phyloP scores from a whole-genome alignment of 768 basidiomycete genomes.

The Holtermanniella nyarrowii region DNA sequence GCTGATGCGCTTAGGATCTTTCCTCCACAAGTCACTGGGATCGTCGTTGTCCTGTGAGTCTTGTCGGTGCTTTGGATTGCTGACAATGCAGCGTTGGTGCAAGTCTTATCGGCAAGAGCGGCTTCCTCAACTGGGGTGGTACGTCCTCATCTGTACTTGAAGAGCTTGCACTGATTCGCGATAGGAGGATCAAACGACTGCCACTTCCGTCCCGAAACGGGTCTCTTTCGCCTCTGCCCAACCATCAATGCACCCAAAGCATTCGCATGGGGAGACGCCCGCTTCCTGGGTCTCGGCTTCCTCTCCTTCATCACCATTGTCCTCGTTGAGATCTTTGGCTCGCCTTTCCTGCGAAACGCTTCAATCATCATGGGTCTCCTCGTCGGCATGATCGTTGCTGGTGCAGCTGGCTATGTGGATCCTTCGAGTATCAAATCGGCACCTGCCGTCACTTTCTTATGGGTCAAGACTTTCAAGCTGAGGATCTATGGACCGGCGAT shows the following conservation, averaged over 20 bases:
- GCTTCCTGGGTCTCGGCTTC: slow-evolving; percentile 81
- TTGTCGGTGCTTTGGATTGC: slow-evolving; percentile 27
- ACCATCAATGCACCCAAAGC: slow-evolving; percentile 60
- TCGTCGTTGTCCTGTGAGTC: slow-evolving; percentile 57
- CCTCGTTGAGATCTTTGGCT: slow-evolving; percentile 69
- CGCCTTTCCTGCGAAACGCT: slow-evolving; percentile 68
- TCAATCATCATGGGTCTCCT: slow-evolving; percentile 27
- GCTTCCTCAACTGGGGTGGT: slow-evolving; percentile 73
- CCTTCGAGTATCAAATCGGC: slow-evolving; percentile 54
- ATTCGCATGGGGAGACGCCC: slow-evolving; percentile 62
- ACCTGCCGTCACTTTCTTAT: slow-evolving; percentile 72
- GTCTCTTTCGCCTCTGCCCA: slow-evolving; percentile 64
- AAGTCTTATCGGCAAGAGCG: slow-evolving; percentile 62
- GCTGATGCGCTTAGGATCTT: slow-evolving; percentile 55
- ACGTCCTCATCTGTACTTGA: not conserved
- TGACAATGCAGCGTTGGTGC: slow-evolving; percentile 52
- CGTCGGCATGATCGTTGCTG: slow-evolving; percentile 72
- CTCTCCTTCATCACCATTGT: slow-evolving; percentile 67
- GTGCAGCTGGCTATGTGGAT: slow-evolving; percentile 67
- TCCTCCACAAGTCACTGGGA: slow-evolving; percentile 72
- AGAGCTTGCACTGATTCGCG: not conserved
- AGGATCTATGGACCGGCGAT: slow-evolving; percentile 62
- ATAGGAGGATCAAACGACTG: slow-evolving; percentile 60
- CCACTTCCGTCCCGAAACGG: slow-evolving; percentile 50
- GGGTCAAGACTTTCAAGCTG: slow-evolving; percentile 70